phyloP scores from a whole-genome alignment of 768 basidiomycete species.

The Chalciporus chontae region DNA sequence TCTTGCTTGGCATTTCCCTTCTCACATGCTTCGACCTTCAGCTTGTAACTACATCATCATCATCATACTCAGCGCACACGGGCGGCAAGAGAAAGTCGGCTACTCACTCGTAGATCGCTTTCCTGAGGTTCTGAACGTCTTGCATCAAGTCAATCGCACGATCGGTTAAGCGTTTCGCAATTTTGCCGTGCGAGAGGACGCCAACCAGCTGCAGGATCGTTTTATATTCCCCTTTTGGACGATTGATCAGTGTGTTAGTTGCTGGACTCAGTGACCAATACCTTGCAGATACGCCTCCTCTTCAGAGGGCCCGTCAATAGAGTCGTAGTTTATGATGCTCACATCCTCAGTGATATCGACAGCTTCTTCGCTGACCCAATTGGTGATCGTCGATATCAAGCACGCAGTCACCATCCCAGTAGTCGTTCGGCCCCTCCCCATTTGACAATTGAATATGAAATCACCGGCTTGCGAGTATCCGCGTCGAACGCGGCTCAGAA shows the following conservation, averaged over 20 bases:
- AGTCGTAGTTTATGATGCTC: slow-evolving; percentile 50
- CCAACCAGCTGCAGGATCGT: slow-evolving; percentile 92
- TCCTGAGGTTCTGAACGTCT: slow-evolving; percentile 94
- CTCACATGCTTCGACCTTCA: slow-evolving; percentile 82
- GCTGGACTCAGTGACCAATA: slow-evolving; percentile 22
- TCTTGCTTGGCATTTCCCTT: slow-evolving; percentile 74
- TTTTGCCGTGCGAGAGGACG: slow-evolving; percentile 87
- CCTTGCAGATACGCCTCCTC: slow-evolving; percentile 89
- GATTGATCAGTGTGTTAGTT: background rate
- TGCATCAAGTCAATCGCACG: slow-evolving; percentile 88
- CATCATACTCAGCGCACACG: background rate
- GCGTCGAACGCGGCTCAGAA: slow-evolving; percentile 69
- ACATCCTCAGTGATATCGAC: slow-evolving; percentile 35
- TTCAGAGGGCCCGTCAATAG: slow-evolving; percentile 80
- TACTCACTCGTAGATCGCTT: slow-evolving; percentile 90
- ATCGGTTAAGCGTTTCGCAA: slow-evolving; percentile 88
- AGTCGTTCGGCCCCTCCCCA: slow-evolving; percentile 89
- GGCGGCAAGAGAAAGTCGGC: background rate
- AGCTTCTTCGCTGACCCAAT: slow-evolving; percentile 50
- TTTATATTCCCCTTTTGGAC: slow-evolving; percentile 86
- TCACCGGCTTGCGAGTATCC: slow-evolving; percentile 61
- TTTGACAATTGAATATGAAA: slow-evolving; percentile 95
- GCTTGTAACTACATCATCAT: slow-evolving; percentile 65
- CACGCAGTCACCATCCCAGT: slow-evolving; percentile 94
- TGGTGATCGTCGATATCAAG: slow-evolving; percentile 72